Conservation (phyloP, 2,329 filamentous ascomycete species). For the Colletotrichum lindemuthianum region DNA sequence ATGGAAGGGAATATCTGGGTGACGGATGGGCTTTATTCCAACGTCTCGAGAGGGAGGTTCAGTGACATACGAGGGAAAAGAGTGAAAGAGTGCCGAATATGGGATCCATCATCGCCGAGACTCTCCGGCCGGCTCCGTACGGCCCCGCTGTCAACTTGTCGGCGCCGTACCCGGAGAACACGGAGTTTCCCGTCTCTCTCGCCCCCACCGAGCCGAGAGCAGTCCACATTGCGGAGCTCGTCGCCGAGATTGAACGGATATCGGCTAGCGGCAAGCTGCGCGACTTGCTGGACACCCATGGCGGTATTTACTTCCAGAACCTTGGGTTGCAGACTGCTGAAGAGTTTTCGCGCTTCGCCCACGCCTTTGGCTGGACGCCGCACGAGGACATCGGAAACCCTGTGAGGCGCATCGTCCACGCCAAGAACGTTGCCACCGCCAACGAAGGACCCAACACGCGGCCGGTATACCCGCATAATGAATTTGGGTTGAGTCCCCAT, state of each 20-base stretch:
- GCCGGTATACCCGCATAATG: constrained; percentile 41
- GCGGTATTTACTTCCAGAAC: constrained; percentile 41
- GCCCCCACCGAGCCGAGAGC: constrained; percentile 1
- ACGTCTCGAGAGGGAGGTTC: background rate
- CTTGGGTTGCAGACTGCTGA: constrained; percentile 37
- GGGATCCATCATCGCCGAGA: background rate
- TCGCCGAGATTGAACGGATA: constrained; percentile 8
- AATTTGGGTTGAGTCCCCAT: constrained; percentile 41
- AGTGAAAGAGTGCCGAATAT: background rate
- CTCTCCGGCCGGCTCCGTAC: constrained; percentile 4
- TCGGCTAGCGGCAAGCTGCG: constrained; percentile 9
- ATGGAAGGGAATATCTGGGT: background rate
- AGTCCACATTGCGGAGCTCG: constrained; percentile 6
- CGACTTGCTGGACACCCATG: constrained; percentile 35
- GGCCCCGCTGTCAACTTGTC: constrained; percentile 4
- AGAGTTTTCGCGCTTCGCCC: constrained; percentile 41
- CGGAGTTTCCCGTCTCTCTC: constrained; percentile 10
- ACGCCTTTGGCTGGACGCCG: constrained; percentile 41
- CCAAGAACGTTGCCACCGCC: constrained; percentile 41
- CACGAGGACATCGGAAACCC: constrained; percentile 43
- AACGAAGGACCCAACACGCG: constrained; percentile 42
- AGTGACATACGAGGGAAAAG: background rate
- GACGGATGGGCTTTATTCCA: background rate
- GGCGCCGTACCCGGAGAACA: constrained; percentile 11
- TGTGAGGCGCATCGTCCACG: constrained; percentile 39